Base-by-base conservation (phyloP, 2,329 filamentous ascomycete genomes). In the Kalmusia sp. region DNA sequence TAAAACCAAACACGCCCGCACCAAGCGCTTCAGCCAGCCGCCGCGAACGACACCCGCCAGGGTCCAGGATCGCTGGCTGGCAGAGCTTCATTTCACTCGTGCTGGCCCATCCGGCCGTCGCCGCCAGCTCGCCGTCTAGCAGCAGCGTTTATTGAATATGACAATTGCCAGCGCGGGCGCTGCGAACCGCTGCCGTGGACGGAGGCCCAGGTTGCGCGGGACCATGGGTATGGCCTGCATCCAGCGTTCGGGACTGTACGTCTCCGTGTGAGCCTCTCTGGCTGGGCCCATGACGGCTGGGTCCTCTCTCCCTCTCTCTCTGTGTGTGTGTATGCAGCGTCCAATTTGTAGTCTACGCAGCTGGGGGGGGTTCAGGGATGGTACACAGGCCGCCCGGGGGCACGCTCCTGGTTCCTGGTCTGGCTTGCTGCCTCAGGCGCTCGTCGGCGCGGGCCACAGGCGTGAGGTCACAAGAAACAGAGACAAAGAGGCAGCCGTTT, bases 11-110 rank as follows among this genome's bases (percentile, higher is more conserved):
- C 52, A 50, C 22, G 44, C 48, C 51, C 25, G 41, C 30, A 27
- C 21, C 15, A 21, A 25, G 41, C 34, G 39, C 40, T 51, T 64
- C 61, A 63, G 61, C 61, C 61, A 63, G 61, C 61, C 61, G 46
- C 49, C 38, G 52, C 47, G 52, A 57, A 56, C 52, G 58, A 59
- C 58, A 56, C 43, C 40, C 21, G 47, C 38, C 33, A 55, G 53
- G 55, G 41, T 53, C 45, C 54, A 40, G 44, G 56, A 30, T n/a
- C 41, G 28, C 40, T 24, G 17, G 41, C n/a, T 44, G 51, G 40
- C 34, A 21, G 33, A 19, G 31, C 31, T 39, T 54, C 47, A 57
- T 57, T 45, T 59, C 51, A 21, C 49, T 30, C 35, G 30, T 38
- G 27, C 37, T 49, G 54, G 48, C 51, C 39, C 30, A 30, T 14